Evolutionary conservation across 2,329 filamentous ascomycete genomes (phyloP).

Genomic region (Aspergillus ochraceoroseus): DNA sequence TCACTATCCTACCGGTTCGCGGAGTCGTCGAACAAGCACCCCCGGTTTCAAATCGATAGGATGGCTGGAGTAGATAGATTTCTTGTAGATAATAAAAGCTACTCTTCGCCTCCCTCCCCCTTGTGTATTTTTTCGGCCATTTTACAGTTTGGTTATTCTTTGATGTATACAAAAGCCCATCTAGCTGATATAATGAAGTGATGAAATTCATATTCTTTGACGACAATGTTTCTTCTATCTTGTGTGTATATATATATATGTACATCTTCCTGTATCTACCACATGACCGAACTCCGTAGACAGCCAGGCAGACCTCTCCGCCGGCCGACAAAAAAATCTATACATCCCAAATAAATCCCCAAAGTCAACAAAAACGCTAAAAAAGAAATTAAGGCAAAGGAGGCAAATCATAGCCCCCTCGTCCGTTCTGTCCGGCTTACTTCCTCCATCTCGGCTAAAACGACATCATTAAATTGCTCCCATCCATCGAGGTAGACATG

Average conservation of each 20-base stretch:
- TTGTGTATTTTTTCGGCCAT: neutral
- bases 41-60: constrained; percentile 1
- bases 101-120: no score
- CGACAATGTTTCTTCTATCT: no score
- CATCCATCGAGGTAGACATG: constrained; percentile 67
- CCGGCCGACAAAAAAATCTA: constrained; percentile 2
- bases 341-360: constrained; percentile 1
- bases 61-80: neutral
- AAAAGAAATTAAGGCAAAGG: neutral
- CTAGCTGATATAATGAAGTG: no score
- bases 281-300: no score
- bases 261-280: neutral
- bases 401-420: constrained; percentile 4
- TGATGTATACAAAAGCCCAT: no score
- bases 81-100: no score
- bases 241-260: no score
- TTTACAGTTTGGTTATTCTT: neutral
- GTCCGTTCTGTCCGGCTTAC: constrained; percentile 39
- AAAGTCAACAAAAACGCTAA: neutral
- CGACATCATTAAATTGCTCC: constrained; percentile 64
- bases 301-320: no score
- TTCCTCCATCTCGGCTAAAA: constrained; percentile 63
- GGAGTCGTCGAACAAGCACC: constrained; percentile 6
- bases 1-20: constrained; percentile 2
- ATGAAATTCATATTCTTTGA: no score